Base-by-base conservation (phyloP, 371 early-diverging fungal species). In the Syncephalastrum contaminatum region DNA sequence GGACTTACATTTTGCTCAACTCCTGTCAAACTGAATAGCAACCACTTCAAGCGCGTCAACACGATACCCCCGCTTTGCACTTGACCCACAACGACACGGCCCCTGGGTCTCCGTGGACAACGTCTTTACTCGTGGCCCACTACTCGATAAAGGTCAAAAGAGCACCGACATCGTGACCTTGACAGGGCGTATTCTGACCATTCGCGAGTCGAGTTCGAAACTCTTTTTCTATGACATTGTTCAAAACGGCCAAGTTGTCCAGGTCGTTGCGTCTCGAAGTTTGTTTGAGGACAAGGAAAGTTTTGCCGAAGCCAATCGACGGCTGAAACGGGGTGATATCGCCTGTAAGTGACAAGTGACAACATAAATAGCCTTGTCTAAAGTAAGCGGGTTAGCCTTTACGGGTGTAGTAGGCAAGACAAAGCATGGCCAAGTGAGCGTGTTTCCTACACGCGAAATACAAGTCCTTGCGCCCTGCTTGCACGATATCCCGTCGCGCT, bases 381-480 rank as follows among this genome's bases (percentile, higher is more conserved):
- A 39, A 6, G 41, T 44, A 25, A 41, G 19, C 24, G 39, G 1
- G 13, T 30, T 77, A 82, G 92, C 87, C 19, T 78, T 89, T 54
- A 75, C 67, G 2, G 98, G 98, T 24, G 66, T 80, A 24, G 72
- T 87, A 27, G 95, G 94, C 4, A 87, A 81, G 59, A 93, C 96
- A 12, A 85, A 86, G 46, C 85, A 84, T 8, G 95, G 95, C 6
- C 92, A 97, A 64, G 66, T 90, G 2, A 89, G 91, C 60, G 64
- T 98, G 3, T 87, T 90, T 64, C 88, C 84, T 22, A 67, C 68
- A 2, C 63, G 71, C 0, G 63, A 64, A 2, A 60, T 91, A 22
- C 60, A 69, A n/a, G 70, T 97, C 4, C 82, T 99, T 13, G 64
- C 97, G 3, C 97, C 99, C 12, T 98, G 99, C 58, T 62, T 96